These are phyloP conservation scores for Lactarius akahatsu DNA, from an alignment of 768 basidiomycete species.

Conservation along the genomic window DNA sequence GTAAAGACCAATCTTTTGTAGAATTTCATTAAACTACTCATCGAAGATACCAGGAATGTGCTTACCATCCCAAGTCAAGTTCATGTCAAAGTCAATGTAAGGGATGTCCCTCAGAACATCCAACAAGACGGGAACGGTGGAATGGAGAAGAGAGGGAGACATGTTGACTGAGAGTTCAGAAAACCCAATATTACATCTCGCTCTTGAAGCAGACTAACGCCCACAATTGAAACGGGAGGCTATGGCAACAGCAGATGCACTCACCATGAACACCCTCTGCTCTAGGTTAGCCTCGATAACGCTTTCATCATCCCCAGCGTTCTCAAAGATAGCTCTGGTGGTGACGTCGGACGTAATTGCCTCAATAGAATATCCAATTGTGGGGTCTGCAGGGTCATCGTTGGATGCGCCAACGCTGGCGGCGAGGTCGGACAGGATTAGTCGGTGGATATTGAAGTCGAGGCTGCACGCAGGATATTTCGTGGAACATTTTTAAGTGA, in stretches of 20 bases:
- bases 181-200: slow-evolving; percentile 82
- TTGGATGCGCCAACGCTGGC: slow-evolving; percentile 28
- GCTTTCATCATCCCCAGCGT: slow-evolving; percentile 7
- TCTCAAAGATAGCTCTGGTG: slow-evolving; percentile 36
- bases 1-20: slow-evolving; percentile 73
- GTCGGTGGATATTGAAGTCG: slow-evolving; percentile 30
- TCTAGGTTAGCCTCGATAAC: slow-evolving; percentile 30
- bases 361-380: slow-evolving; percentile 42
- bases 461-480: slow-evolving; percentile 26
- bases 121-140: slow-evolving; percentile 59
- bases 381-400: slow-evolving; percentile 25
- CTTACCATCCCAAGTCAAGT: slow-evolving; percentile 78
- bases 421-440: slow-evolving; percentile 31
- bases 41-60: not conserved
- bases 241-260: slow-evolving; percentile 25
- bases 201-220: slow-evolving; percentile 61
- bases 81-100: slow-evolving; percentile 72
- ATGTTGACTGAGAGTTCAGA: slow-evolving; percentile 73
- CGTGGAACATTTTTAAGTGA: not conserved
- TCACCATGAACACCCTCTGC: slow-evolving; percentile 61
- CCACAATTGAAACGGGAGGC: not conserved
- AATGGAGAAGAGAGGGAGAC: slow-evolving; percentile 50
- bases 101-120: slow-evolving; percentile 73
- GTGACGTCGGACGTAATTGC: slow-evolving; percentile 63
- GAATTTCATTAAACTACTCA: not conserved